Base-by-base conservation (phyloP, 495 filamentous ascomycete genomes). In the Aspergillus olivimuriae region DNA sequence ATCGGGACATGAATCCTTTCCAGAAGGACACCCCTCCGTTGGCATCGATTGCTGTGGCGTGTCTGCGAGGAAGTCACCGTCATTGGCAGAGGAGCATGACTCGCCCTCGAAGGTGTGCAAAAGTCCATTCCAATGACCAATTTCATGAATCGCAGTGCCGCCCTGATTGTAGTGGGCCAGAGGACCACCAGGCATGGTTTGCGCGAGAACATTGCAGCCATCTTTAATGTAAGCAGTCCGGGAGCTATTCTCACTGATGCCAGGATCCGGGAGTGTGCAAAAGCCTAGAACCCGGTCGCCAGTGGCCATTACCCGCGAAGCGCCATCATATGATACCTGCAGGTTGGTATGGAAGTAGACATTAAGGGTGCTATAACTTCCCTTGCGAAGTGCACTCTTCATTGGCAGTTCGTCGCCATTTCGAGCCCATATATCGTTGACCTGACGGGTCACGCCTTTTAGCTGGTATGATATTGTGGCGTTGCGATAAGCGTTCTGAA, bases 361-460 rank as follows among this genome's bases (percentile, higher is more conserved):
- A 48, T 77, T 77, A 9, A 77, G 52, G 4, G 68, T 69, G 22
- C 43, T 46, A 48, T 77, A 77, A 34, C 35, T 67, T 32, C 74
- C 73, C 43, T 54, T 58, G 11, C 83, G 80, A 2, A 90, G 72
- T 4, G 77, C 68, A 4, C 77, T 57, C 49, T 89, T 89, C 55
- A 83, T 76, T 2, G 76, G 73, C 2, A 72, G 46, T 24, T 83
- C 82, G 26, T 83, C 76, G 11, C 74, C 55, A 31, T 78, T 73
- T n/a, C 75, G 72, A 20, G 88, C 72, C 53, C 85, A 84, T 12
- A 74, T 70, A 43, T 84, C 81, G 54, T 84, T 87, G 51, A 87
- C 71, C 10, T 82, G 84, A 46, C 84, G 84, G 16, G 85, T 81
- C 18, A 88, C 64, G 34, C 81, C 78, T 53, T 80, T 68, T n/a